phyloP scores from a whole-genome alignment of 345 rosid genomes.

The Arabidopsis suecica region DNA sequence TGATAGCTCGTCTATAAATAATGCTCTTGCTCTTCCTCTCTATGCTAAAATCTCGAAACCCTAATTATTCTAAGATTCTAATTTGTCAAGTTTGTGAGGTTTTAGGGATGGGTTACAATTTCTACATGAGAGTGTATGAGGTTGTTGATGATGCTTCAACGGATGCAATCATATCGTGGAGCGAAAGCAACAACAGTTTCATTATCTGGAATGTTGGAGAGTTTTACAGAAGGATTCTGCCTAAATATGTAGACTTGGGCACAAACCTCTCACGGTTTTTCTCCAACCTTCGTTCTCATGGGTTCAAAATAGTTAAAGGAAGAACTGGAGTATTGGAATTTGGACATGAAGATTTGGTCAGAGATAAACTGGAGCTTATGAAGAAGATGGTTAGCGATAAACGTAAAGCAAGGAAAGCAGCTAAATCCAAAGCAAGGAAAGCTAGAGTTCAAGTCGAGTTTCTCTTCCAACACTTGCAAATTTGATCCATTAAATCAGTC shows the following conservation, averaged over 20 bases:
- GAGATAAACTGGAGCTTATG: conserved; percentile 8
- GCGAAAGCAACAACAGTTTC: conserved; percentile 12
- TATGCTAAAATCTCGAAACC: too few species aligned
- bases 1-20: background rate
- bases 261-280: background rate
- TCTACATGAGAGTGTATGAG: background rate
- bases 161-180: conserved; percentile 18
- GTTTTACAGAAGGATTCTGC: background rate
- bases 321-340: background rate
- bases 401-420: conserved; percentile 1
- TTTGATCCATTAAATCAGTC: background rate
- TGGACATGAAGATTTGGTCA: background rate
- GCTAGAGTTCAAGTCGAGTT: background rate
- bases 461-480: background rate
- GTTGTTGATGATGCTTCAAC: conserved; percentile 5
- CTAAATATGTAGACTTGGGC: background rate
- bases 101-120: background rate
- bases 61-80: too few species aligned
- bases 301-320: background rate
- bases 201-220: background rate
- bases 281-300: background rate
- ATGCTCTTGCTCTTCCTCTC: background rate
- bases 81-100: background rate
- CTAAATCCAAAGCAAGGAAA: conserved; percentile 7
- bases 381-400: background rate